Evolutionary conservation across 257 asterid species (phyloP), one percentile per base, ranked within the genome.

Genomic region (Solanum bulbocastanum): DNA sequence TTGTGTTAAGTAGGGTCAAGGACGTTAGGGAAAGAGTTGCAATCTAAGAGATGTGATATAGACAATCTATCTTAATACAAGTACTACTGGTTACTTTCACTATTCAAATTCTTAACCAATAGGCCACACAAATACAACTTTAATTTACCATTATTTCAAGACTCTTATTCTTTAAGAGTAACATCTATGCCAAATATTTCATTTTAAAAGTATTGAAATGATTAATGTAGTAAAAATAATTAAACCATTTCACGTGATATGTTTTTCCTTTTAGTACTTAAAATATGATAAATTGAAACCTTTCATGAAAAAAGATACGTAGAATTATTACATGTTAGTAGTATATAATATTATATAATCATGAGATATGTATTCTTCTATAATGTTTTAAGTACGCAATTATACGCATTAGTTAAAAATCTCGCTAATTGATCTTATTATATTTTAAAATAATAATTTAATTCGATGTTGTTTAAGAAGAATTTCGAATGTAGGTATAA

Each of bases 161-260:
- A 1, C 2, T 30, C 11, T 13, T 16, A 5, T 5, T 27, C 60
- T 37, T 40, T n/a, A 13, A 13, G 14, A 36, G 36, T 71, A 18
- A 33, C 15, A 33, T 14, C 40, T 32, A 32, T 30, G 42, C 13
- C 42, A 71, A 32, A 71, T 18, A 32, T 32, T 32, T 89, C 74
- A 23, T 72, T 89, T 69, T 79, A 72, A 84, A 89, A 88, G 91
- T 85, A 58, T 74, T 33, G 87, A 87, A 83, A 71, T 15, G 25
- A 16, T 49, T 6, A 32, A 74, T 74, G 49, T 36, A 36, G 49
- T 74, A 20, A 74, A 36, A 36, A 62, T n/a, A 36, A 36, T 1
- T 36, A 13, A 14, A 68, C 22, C 22, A 20, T 20, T 36, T 71
- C 12, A 20, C 4, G 2, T 35, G 82, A 73, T 73, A 18, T 20